Base-by-base conservation (phyloP, 2,329 filamentous ascomycete genomes). In the Aspergillus ochraceoroseus region DNA sequence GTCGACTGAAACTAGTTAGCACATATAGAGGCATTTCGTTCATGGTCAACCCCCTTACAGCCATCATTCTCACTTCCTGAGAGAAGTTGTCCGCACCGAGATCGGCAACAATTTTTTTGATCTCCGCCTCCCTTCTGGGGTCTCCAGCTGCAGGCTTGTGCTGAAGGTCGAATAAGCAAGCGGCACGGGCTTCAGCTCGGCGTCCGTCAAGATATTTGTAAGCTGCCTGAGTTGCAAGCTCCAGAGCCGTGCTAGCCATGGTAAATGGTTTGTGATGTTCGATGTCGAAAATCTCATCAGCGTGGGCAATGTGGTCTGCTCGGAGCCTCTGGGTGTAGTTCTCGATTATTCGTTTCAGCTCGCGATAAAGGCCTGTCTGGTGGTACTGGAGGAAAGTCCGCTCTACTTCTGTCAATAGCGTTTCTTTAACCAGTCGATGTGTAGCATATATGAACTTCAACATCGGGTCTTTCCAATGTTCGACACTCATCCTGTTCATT, bases 251-350 rank as follows among this genome's bases (percentile, higher is more conserved):
- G 6, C 44, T 51, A 1, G 61, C 59, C 52, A 78, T 72, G 0
- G 79, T 83, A 44, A 79, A 78, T 0, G 82, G 68, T 2, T 74
- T 71, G 5, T 71, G 63, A 0, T 64, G 65, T 49, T 84, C 80
- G 1, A 79, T 71, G 0, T 64, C 48, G 50, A 74, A 80, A 2
- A 75, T 66, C 0, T 72, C 73, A 47, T 3, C 71, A 57, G 52
- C 74, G 68, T 52, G 71, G 63, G 7, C 75, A 54, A 15, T 56
- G 57, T 38, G 70, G 2, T 58, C 52, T 0, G 38, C 19, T 2
- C 63, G 27, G 0, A 79, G 70, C 0, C 59, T 53, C 1, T 64
- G 57, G 0, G 83, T 60, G 0, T 75, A 74, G 0, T 54, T 39
- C 0, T 68, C 60, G 0, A 83, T 66, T 3, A 68, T 65, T 0